Conservation (phyloP, 2,329 filamentous ascomycete species). For the Neofusicoccum kwambonambiense region DNA sequence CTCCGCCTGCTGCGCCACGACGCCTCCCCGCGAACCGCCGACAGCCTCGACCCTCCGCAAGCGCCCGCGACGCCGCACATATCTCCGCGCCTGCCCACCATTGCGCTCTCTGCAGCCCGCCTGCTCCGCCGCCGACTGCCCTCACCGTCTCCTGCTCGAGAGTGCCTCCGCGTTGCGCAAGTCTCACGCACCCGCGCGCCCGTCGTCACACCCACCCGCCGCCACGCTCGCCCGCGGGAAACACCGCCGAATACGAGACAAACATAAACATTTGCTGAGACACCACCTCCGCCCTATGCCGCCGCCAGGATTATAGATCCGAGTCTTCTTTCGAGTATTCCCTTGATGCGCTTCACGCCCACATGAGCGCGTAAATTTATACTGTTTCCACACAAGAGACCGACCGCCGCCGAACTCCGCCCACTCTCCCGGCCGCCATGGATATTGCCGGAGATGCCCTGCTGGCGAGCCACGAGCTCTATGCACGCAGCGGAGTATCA, state of each 20-base stretch:
- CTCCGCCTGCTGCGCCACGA: constrained; percentile 11
- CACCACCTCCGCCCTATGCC: constrained; percentile 20
- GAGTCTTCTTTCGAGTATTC: not conserved
- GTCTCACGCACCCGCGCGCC: not conserved
- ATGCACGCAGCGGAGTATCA: constrained; percentile 44
- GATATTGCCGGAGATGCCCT: constrained; percentile 40
- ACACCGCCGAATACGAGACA: constrained; percentile 6
- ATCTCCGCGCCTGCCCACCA: not conserved
- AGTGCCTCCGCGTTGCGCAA: not conserved
- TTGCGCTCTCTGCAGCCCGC: not conserved
- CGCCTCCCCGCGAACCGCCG: constrained; percentile 8
- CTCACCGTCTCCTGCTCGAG: not conserved
- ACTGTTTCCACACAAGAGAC: constrained; percentile 20
- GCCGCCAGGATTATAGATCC: constrained; percentile 18
- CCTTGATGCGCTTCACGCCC: not conserved
- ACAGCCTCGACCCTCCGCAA: not conserved
- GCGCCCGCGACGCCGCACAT: not conserved
- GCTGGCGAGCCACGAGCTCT: constrained; percentile 43
- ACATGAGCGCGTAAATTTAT: not conserved
- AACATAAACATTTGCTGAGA: constrained; percentile 12
- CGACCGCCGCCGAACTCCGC: constrained; percentile 17
- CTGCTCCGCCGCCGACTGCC: not conserved
- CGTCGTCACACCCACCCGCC: not conserved
- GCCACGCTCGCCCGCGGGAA: not conserved
- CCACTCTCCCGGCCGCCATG: constrained; percentile 36